Base-by-base conservation (phyloP, 257 asterid genomes). In the Scutellaria barbata region DNA sequence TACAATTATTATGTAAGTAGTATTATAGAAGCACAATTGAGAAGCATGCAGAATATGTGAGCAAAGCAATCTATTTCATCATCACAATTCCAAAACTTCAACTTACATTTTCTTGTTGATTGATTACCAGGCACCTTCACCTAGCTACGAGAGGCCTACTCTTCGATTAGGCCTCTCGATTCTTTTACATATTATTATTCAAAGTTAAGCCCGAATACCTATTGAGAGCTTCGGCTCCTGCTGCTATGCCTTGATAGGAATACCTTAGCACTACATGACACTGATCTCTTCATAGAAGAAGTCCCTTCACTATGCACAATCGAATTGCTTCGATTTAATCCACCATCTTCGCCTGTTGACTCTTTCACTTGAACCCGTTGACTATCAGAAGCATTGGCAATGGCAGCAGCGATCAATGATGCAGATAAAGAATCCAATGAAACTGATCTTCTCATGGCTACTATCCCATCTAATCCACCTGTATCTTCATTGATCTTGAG, bases 221-320 rank as follows among this genome's bases (percentile, higher is more conserved):
- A 62, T 5, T 53, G 75, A 37, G 72, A 58, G 22, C 33, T 69
- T 72, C 74, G 59, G 48, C 33, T 66, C 74, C 74, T 74, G 79
- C 81, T 77, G 66, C 74, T 71, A 18, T 86, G 76, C 68, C 86
- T 63, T 0, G 85, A 79, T 3, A 74, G 69, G 42, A 79, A 79
- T 17, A 86, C 83, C 20, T 81, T 82, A 0, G 86, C 92, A 61
- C 87, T 81, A 55, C 92, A 85, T 4, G 96, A 86, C 68, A 72
- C 79, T 42, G 95, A 90, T 66, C 92, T 83, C 82, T 83, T 79
- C 5, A 74, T 41, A 4, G 77, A 71, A 74, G 79, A 63, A 10
- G 76, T 39, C 69, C 83, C 82, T 10, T 66, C 52, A 11, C 52
- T 69, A 64, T 66, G 79, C 56, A 14, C 7, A 33, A 20, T 45